phyloP scores from a whole-genome alignment of 306 rosid genomes.

The Senna siamea region DNA sequence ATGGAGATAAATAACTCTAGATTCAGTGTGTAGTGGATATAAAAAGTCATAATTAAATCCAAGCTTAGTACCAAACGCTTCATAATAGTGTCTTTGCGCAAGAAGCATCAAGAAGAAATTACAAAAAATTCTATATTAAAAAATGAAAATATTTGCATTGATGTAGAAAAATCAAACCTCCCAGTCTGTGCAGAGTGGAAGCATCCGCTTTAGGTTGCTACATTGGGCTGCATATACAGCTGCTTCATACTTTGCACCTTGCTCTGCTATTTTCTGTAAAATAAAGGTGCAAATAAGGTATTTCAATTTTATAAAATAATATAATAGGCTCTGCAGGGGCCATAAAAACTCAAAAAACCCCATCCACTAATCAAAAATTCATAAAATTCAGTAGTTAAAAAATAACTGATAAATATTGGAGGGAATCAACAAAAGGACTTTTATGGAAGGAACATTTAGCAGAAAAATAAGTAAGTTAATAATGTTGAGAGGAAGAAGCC shows the following conservation, averaged over 20 bases:
- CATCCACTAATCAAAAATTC: background rate
- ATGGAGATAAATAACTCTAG: background rate
- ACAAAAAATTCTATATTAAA: background rate
- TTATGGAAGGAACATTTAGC: background rate
- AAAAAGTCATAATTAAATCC: background rate
- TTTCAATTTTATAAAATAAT: background rate
- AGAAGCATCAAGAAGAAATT: constrained; percentile 20
- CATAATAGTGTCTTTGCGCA: background rate
- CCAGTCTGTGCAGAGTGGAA: constrained; percentile 92
- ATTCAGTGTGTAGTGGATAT: background rate
- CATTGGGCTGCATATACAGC: constrained; percentile 89
- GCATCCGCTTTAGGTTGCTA: constrained; percentile 83
- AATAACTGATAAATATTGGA: background rate
- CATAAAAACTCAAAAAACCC: background rate
- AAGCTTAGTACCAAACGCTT: background rate
- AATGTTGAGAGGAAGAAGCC: background rate
- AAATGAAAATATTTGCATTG: background rate
- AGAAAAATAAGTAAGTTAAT: too few relatives aligned
- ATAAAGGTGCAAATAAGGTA: background rate
- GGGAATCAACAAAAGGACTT: background rate
- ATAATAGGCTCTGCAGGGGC: background rate
- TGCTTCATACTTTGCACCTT: constrained; percentile 92
- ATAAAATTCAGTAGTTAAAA: background rate
- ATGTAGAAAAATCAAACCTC: constrained; percentile 58
- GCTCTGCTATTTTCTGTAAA: constrained; percentile 84